Evolutionary conservation across 768 basidiomycete species (phyloP).

Genomic region (Russula abietina): DNA sequence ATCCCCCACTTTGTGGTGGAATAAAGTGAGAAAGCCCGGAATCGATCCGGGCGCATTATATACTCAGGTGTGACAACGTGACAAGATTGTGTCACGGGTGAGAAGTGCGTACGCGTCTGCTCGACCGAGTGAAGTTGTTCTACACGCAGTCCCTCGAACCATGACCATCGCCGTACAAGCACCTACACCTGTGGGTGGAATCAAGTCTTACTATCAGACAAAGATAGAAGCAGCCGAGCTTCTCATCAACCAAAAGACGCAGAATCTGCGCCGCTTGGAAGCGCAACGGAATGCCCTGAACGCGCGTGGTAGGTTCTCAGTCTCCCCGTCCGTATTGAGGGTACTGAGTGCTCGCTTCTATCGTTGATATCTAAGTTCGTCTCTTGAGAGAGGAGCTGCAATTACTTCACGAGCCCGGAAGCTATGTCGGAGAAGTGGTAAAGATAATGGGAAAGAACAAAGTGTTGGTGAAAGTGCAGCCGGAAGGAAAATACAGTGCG

Average conservation of each 20-base stretch:
- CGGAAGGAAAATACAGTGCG: constrained; percentile 98
- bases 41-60: background rate
- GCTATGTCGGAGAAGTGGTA: constrained; percentile 95
- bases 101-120: constrained; percentile 14
- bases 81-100: background rate
- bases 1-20: background rate
- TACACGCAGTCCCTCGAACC: background rate
- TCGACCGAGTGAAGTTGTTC: background rate
- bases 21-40: background rate
- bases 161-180: constrained; percentile 38
- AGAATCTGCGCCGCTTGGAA: constrained; percentile 91
- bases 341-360: background rate
- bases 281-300: constrained; percentile 97
- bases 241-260: constrained; percentile 91
- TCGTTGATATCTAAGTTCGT: constrained; percentile 50
- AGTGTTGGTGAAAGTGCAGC: constrained; percentile 96
- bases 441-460: constrained; percentile 99
- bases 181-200: constrained; percentile 49
- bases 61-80: background rate
- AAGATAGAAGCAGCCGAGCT: constrained; percentile 94
- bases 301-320: constrained; percentile 63
- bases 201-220: constrained; percentile 89
- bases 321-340: background rate
- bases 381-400: constrained; percentile 89
- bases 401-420: constrained; percentile 88